Base-by-base conservation (phyloP, 495 filamentous ascomycete species). In the Xylaria scruposa region DNA sequence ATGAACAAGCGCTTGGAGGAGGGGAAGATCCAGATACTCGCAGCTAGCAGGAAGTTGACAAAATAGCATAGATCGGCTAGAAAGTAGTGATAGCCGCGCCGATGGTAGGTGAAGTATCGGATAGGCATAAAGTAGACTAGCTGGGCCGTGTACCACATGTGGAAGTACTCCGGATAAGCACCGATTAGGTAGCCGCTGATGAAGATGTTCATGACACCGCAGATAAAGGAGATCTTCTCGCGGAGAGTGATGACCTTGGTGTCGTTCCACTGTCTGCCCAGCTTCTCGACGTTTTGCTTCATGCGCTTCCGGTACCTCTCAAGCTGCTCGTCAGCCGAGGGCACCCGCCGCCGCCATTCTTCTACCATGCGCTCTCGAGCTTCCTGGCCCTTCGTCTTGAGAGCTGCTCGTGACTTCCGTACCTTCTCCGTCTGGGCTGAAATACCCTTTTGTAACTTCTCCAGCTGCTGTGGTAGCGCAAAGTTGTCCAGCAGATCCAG, bases 11-110 rank as follows among this genome's bases (percentile, higher is more conserved):
- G 90, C 78, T 97, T 97, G 21, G 94, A 98, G 38, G 88, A 83
- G 0, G 96, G 97, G 77, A 97, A 97, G 29, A 93, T 85, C 95
- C 95, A 99, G 63, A 99, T 87, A 72, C 88, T 91, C 71, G 96
- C 86, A 75, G 97, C 82, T 51, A 91, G 84, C 59, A 99, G 88
- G 56, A 98, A 80, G 80, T 99, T 99, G 84, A 97, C 94, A 75
- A 98, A 99, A 82, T 99, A 99, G 82, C 96, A 99, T 49, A 98
- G 90, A 79, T 98, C 96, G 71, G 94, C 95, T 49, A 99, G 81
- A 83, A 99, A 99, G 83, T 99, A 99, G 82, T 99, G 96, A 75
- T 95, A 98, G 36, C 95, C 96, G 62, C 89, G 90, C 74, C 90
- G 89, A 73, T 93, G 93, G 84, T 99, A 99, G 67, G 91, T 92